Percentiles rank a stretch among this genome's conserved stretches.
Conservation (phyloP, 306 rosid species). For the Alnus glutinosa region DNA sequence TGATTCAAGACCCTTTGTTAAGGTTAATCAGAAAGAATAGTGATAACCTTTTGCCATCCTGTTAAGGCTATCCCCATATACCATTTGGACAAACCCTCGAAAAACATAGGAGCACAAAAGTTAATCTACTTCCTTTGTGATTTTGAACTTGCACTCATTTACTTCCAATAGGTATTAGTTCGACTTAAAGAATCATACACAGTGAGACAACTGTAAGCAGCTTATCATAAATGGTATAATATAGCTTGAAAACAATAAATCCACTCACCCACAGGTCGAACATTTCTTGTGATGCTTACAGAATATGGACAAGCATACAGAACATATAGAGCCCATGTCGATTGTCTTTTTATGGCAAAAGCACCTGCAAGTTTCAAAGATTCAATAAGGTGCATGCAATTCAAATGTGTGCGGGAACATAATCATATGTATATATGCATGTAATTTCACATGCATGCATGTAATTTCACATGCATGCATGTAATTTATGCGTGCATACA, state of each 20-base stretch:
- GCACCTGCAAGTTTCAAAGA: conserved; percentile 70
- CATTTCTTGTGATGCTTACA: conserved; percentile 96
- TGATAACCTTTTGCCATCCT: background rate
- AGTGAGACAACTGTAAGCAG: conserved; percentile 13
- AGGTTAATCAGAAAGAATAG: background rate
- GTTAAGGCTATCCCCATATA: background rate
- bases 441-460: background rate
- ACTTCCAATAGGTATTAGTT: background rate
- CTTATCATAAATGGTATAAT: conserved; percentile 17
- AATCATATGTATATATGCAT: too few species aligned
- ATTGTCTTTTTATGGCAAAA: conserved; percentile 98
- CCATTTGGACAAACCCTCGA: background rate
- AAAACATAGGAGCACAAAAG: background rate
- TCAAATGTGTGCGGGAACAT: background rate
- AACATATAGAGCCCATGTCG: conserved; percentile 93
- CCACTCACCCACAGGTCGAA: conserved; percentile 94
- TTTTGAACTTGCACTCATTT: conserved; percentile 10
- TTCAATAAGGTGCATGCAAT: background rate
- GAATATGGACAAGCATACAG: conserved; percentile 95
- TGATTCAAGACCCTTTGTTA: conserved; percentile 4
- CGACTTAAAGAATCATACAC: background rate
- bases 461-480: background rate
- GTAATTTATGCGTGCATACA: background rate
- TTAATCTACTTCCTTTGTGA: background rate
- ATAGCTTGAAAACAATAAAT: conserved; percentile 14